These are phyloP conservation scores for Leccinum rimulosum DNA, from an alignment of 768 basidiomycete genomes.

Conservation along the genomic window DNA sequence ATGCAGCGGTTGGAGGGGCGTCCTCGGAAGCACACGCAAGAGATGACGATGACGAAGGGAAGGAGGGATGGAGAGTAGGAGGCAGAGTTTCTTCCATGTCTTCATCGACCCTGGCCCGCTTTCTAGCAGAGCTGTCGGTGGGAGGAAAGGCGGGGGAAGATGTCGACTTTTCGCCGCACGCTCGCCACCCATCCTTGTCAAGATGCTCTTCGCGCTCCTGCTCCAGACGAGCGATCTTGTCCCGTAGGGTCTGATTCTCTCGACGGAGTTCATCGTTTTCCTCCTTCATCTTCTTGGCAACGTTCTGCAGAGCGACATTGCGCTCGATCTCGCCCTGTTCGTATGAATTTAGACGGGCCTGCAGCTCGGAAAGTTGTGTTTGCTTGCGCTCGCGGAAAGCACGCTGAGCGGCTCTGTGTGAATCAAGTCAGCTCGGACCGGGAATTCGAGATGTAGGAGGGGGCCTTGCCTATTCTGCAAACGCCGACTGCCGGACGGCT, in stretches of 20 bases:
- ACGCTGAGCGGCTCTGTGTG: slow-evolving; percentile 76
- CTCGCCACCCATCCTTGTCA: slow-evolving; percentile 53
- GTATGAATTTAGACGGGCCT: slow-evolving; percentile 79
- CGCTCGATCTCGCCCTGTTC: slow-evolving; percentile 91
- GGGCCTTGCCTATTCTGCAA: slow-evolving; percentile 68
- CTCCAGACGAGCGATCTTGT: slow-evolving; percentile 44
- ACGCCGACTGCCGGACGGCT: slow-evolving; percentile 58
- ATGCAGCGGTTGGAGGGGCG: slow-evolving; percentile 22
- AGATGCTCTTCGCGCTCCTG: slow-evolving; percentile 30
- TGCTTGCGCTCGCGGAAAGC: slow-evolving; percentile 90
- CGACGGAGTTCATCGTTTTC: slow-evolving; percentile 74
- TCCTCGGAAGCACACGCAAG: slow-evolving; percentile 53
- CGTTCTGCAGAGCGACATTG: slow-evolving; percentile 77
- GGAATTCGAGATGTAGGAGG: background rate
- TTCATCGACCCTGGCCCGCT: slow-evolving; percentile 36
- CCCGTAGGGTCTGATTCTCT: slow-evolving; percentile 64
- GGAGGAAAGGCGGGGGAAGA: slow-evolving; percentile 27
- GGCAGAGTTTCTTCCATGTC: slow-evolving; percentile 22
- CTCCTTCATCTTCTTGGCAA: slow-evolving; percentile 82
- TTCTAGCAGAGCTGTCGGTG: slow-evolving; percentile 30
- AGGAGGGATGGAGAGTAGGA: slow-evolving; percentile 21
- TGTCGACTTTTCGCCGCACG: slow-evolving; percentile 49
- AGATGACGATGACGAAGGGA: slow-evolving; percentile 42
- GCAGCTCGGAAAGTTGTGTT: slow-evolving; percentile 82
- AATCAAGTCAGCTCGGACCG: slow-evolving; percentile 8